Conservation (phyloP, 75 land plant species). For the Pinus albicaulis region DNA sequence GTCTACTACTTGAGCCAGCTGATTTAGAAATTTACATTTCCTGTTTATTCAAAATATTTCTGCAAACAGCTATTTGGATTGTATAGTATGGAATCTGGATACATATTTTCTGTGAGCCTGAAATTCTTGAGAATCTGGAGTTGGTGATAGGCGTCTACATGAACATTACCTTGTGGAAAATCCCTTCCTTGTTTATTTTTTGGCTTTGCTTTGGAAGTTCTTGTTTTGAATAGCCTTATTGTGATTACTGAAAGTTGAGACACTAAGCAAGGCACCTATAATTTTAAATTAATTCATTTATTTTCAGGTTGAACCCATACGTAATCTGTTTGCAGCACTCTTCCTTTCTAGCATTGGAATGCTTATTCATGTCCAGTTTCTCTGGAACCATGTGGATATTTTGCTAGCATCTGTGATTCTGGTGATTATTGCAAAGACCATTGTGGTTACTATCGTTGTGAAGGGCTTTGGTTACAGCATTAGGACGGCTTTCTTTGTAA, state of each 20-base stretch:
- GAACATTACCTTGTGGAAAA: no score
- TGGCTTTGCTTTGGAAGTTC: background rate
- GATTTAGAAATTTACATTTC: no score
- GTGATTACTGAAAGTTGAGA: background rate
- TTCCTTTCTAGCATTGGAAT: constrained; percentile 99
- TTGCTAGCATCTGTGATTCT: constrained; percentile 90
- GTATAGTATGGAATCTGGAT: background rate
- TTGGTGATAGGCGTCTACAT: background rate
- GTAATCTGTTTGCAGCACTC: constrained; percentile 97
- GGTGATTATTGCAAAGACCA: constrained; percentile 86
- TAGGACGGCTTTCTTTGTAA: constrained; percentile 87
- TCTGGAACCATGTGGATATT: constrained; percentile 97
- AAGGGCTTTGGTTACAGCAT: constrained; percentile 89
- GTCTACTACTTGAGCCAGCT: no score
- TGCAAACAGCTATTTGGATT: background rate
- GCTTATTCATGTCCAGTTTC: constrained; percentile 96
- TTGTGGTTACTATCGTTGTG: constrained; percentile 80
- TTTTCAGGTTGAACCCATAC: constrained; percentile 94
- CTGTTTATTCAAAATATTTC: background rate
- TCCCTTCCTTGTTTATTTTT: background rate
- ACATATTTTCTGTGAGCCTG: no score
- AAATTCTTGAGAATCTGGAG: background rate
- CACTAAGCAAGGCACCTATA: background rate
- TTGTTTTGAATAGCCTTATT: constrained; percentile 1
- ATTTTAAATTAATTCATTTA: constrained; percentile 2